Percentiles rank a stretch among this genome's conserved stretches.
These are phyloP conservation scores for Celoporthe dispersa DNA, from an alignment of 2,329 filamentous ascomycete species.

Conservation along the genomic window DNA sequence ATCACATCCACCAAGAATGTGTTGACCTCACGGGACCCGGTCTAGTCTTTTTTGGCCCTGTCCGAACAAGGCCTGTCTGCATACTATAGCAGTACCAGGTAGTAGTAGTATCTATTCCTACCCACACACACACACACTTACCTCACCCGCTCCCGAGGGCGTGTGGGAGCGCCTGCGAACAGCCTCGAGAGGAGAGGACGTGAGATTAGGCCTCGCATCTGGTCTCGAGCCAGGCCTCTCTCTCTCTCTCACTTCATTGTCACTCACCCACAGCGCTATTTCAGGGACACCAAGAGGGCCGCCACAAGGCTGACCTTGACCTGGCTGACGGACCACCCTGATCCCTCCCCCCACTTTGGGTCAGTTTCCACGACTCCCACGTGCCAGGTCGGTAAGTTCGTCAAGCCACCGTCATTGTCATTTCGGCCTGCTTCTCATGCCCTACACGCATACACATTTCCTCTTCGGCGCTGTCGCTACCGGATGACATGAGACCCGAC, in stretches of 20 bases:
- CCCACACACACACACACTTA: no score
- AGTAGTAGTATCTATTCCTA: background rate
- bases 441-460: background rate
- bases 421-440: background rate
- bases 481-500: background rate
- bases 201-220: background rate
- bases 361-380: background rate
- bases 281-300: constrained; percentile 13
- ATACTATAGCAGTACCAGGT: background rate
- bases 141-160: background rate
- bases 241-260: constrained; percentile 6
- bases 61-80: background rate
- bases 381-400: background rate
- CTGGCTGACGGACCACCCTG: background rate
- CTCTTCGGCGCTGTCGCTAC: background rate
- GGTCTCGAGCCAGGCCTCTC: background rate
- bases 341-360: background rate
- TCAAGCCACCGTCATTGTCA: no score
- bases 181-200: background rate
- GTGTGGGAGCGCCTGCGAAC: background rate
- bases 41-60: background rate
- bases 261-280: constrained; percentile 9
- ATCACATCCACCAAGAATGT: background rate
- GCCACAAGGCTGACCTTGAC: constrained; percentile 11
- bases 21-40: background rate